Evolutionary conservation across 352 stramenopile species (phyloP), one percentile per base, ranked within the genome.

Genomic region (Phytophthora citricola): DNA sequence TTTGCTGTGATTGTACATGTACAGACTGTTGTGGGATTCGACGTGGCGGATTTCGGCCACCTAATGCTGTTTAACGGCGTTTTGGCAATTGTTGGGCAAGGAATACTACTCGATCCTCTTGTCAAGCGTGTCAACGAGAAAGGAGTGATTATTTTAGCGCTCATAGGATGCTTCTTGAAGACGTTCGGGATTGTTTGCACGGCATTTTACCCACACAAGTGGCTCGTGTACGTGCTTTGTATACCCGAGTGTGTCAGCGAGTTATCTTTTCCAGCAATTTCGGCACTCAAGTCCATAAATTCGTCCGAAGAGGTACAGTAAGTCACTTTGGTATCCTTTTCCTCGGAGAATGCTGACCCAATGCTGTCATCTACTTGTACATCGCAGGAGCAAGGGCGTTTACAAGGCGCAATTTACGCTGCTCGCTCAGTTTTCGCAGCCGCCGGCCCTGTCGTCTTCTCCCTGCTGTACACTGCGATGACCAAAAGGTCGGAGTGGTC

Each of bases 341-440:
- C 9, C 10, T 52, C 4, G 4, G 7, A 39, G 22, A 26, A 38
- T 20, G 2, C 12, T 9, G 22, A 1, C 22, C 48, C 5, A 17
- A 71, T 43, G 24, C 4, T 26, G 24, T 26, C 24, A 26, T 26
- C 2, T 4, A 29, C 47, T 27, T 54, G 17, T 29, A 31, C 24
- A 36, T 17, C 40, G 31, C 40, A 89, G 69, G 87, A 94, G 40
- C 87, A 93, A 85, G 83, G 87, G 24, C 83, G 78, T 15, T 58
- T 94, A 0, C 84, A 94, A 76, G 87, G 87, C 2, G 85, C 84
- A 22, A 87, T 94, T 26, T 93, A 92, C 61, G 82, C 76, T 9
- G 83, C 73, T 12, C 79, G 84, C 5, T 83, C 81, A 4, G 72
- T 94, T 31, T 87, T 91, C 38, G 78, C 86, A 52, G 86, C 84